Evolutionary conservation across 2,329 filamentous ascomycete genomes (phyloP).

Genomic region (Trichoderma atrobrunneum): DNA sequence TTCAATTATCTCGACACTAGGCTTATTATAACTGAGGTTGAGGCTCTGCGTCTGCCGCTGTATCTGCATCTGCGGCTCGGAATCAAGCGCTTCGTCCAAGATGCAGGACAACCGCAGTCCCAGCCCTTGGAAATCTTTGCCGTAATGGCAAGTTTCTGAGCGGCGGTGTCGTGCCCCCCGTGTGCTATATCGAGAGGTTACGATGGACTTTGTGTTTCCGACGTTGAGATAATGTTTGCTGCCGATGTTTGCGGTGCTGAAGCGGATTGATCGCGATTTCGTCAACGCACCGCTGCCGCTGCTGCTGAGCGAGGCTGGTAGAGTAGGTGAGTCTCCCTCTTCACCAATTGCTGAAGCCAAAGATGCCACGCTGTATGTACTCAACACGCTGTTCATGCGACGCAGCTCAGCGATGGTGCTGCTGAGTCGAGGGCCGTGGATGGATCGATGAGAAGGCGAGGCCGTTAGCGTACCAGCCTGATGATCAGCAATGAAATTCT

Average conservation of each 20-base stretch:
- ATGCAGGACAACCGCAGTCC: conserved; percentile 20
- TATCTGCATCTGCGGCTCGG: conserved; percentile 13
- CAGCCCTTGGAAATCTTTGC: conserved; percentile 31
- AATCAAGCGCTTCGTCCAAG: conserved; percentile 17
- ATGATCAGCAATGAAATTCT: conserved; percentile 19
- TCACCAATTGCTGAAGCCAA: conserved; percentile 29
- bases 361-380: conserved; percentile 43
- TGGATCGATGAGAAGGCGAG: conserved; percentile 26
- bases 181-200: conserved; percentile 2
- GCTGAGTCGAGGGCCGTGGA: conserved; percentile 31
- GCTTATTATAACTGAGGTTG: conserved; percentile 26
- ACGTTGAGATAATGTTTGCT: conserved; percentile 48
- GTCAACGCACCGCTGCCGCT: background rate
- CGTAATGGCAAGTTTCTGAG: conserved; percentile 23
- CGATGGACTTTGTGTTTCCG: conserved; percentile 27
- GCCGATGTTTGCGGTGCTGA: conserved; percentile 34
- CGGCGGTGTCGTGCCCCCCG: conserved; percentile 2
- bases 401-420: conserved; percentile 51
- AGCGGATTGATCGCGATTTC: background rate
- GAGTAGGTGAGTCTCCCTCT: conserved; percentile 38
- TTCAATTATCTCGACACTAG: background rate
- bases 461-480: conserved; percentile 24
- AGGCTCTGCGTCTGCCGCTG: conserved; percentile 23
- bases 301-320: conserved; percentile 29
- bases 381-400: conserved; percentile 56